Conservation (phyloP, 2,329 filamentous ascomycete species). For the Neofusicoccum kwambonambiense region DNA sequence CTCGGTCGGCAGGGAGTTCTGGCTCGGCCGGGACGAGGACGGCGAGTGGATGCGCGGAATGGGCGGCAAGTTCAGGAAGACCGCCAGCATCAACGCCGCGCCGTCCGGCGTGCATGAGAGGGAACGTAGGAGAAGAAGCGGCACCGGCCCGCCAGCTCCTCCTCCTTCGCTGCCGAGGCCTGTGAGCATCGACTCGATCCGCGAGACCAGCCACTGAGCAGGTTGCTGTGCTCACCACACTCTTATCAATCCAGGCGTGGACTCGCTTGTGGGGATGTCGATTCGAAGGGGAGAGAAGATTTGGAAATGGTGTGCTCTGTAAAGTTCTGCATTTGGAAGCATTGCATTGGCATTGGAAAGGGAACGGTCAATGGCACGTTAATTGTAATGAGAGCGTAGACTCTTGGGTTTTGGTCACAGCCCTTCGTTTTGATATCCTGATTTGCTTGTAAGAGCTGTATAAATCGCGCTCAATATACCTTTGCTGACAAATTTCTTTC, state of each 20-base stretch:
- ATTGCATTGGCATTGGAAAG: slow-evolving; percentile 4
- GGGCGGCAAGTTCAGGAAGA: slow-evolving; percentile 59
- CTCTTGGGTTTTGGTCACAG: neutral
- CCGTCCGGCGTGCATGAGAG: slow-evolving; percentile 50
- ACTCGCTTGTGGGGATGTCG: neutral
- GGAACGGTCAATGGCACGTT: neutral
- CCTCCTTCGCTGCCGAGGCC: slow-evolving; percentile 19
- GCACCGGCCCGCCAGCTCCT: slow-evolving; percentile 56
- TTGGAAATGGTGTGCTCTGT: neutral
- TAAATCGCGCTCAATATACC: neutral
- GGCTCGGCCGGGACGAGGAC: slow-evolving; percentile 68
- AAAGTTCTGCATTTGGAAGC: slow-evolving; percentile 1
- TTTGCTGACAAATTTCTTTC: neutral
- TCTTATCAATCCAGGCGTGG: neutral
- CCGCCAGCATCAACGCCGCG: slow-evolving; percentile 38
- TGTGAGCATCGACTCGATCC: slow-evolving; percentile 4
- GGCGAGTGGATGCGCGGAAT: slow-evolving; percentile 67
- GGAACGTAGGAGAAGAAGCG: slow-evolving; percentile 60
- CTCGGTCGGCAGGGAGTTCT: slow-evolving; percentile 71
- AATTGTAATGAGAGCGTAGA: slow-evolving; percentile 1
- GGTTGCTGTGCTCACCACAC: neutral
- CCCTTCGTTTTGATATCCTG: slow-evolving; percentile 4
- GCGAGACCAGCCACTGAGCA: neutral
- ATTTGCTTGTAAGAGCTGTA: neutral
- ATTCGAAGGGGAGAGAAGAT: neutral